Evolutionary conservation across 176 grass and related monocot genomes (phyloP), one percentile per base, ranked within the genome.

Genomic region (Oryza coarctata): DNA sequence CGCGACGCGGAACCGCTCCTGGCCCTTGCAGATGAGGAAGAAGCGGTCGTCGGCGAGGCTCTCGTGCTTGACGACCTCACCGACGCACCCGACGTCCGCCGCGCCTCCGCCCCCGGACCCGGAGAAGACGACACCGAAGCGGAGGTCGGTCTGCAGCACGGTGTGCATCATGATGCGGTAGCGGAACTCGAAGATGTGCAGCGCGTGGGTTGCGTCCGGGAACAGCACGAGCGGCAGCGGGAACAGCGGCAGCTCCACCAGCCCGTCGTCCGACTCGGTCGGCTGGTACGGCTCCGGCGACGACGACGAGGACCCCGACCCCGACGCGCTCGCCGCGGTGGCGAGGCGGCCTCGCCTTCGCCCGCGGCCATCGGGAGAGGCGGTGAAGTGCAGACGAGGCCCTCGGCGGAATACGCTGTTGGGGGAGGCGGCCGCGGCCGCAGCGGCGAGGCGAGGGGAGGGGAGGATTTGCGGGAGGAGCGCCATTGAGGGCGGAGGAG

Each of bases 81-180:
- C 97, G 36, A 99, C 89, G 83, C 97, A 99, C 1, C 97, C 97
- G 1, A 99, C 80, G 62, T 96, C 93, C 57, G 93, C 85, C 39
- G 86, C 82, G 27, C 68, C 76, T 13, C 79, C 89, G 25, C 17
- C 50, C 1, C 82, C 69, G 0, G 63, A 79, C 33, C 87, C 84
- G 12, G 89, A 86, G 85, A 95, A 91, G 80, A 91, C 83, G 71
- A 94, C 15, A 18, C 83, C 65, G 83, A 89, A 84, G 50, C 93
- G 87, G 82, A 96, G 97, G 88, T 99, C 93, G 18, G 89, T 94
- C 63, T 94, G 89, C 14, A 99, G 93, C 65, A 99, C 82, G 28
- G 89, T 99, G 83, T 96, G 97, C 97, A 99, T 92, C 97, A 99
- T 99, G 76, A 99, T 90, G 82, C 93, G 90, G 85, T 99, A 99